Base-by-base conservation (phyloP, 192 early-diverging fungal species). In the Kickxella alabastrina region DNA sequence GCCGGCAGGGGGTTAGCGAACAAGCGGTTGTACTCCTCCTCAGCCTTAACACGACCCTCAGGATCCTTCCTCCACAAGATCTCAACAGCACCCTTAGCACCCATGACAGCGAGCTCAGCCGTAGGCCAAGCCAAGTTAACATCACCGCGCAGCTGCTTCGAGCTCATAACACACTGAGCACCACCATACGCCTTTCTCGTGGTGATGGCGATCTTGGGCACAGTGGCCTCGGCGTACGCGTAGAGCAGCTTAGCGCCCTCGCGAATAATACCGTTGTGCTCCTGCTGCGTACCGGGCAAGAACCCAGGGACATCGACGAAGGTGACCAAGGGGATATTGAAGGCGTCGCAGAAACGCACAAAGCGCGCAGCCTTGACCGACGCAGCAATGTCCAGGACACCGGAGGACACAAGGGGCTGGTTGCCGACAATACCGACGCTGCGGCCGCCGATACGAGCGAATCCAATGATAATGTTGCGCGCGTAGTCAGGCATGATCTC, bases 41-140 rank as follows among this genome's bases (percentile, higher is more conserved):
- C 90, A 5, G 91, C 90, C 26, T 73, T 49, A 5, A 64, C 77
- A 18, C 82, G 79, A 39, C 78, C 80, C 7, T 54, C 62, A 0
- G 53, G 52, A 22, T 72, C 47, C 22, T 80, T 76, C 25, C 92
- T 70, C 82, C 92, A 96, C 54, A 98, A 90, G 69, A 98, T 94
- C 75, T 93, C 95, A 0, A 95, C 95, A 10, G 95, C 95, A 19
- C 93, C 95, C 79, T 94, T 89, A 32, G 92, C 90, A 36, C 95
- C 95, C 95, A 98, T 98, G 41, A 98, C 95, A 34, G 95, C 95
- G 65, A 98, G 93, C 66, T 98, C 95, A 26, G 89, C 92, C n/a
- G 89, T 88, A 12, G 94, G 94, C 92, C 92, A 97, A 5, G 91
- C 85, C 58, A 91, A 87, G 75, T 92, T 95, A 37, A 83, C 54